Percentiles rank a stretch among this genome's conserved stretches.
Conservation (phyloP, 2,329 filamentous ascomycete genomes). For the Xenoacremonium recifei region DNA sequence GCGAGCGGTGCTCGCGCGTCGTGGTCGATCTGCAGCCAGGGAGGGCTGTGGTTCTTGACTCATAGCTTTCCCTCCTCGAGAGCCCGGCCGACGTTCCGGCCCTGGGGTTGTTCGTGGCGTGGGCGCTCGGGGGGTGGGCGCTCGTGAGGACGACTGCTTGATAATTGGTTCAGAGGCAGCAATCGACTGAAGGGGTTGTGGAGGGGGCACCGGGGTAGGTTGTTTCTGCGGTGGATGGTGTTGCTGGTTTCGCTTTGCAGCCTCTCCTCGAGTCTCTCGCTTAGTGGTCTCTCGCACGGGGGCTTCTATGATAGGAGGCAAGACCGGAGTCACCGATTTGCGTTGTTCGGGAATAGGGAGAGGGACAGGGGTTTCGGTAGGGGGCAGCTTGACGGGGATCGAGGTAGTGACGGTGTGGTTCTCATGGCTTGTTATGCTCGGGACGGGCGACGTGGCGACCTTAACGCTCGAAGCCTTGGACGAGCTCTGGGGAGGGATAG, state of each 20-base stretch:
- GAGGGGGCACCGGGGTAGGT: constrained; percentile 22
- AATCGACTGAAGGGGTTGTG: constrained; percentile 6
- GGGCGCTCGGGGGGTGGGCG: constrained; percentile 33
- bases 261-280: constrained; percentile 46
- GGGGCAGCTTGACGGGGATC: constrained; percentile 30
- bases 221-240: constrained; percentile 18
- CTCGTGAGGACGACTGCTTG: constrained; percentile 31
- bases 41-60: constrained; percentile 51
- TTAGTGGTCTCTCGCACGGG: constrained; percentile 31
- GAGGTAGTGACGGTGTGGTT: constrained; percentile 23
- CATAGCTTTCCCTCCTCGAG: constrained; percentile 51
- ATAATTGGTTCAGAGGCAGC: constrained; percentile 19
- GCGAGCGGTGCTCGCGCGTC: constrained; percentile 55
- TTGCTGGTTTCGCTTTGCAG: constrained; percentile 41
- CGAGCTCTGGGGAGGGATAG: constrained; percentile 29
- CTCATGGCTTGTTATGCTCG: constrained; percentile 16
- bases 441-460: constrained; percentile 31
- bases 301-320: constrained; percentile 27
- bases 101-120: constrained; percentile 34
- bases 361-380: constrained; percentile 36
- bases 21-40: constrained; percentile 51
- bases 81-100: constrained; percentile 48
- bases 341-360: constrained; percentile 33
- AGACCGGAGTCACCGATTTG: constrained; percentile 31
- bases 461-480: constrained; percentile 19